phyloP scores from a whole-genome alignment of 441 rosid genomes.

The Aleurites moluccanus region DNA sequence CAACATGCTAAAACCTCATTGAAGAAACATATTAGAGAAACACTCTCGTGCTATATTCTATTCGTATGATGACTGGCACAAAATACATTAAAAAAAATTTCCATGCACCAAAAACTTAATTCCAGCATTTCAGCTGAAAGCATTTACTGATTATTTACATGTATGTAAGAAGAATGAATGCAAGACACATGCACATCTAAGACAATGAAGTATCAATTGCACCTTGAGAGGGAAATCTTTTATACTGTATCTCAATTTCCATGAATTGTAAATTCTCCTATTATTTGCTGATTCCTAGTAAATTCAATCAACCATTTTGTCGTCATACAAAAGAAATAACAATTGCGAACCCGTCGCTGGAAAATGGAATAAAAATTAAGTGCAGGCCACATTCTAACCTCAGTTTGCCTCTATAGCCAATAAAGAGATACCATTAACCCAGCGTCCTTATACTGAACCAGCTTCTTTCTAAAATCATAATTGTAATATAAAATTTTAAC shows the following conservation, averaged over 20 bases:
- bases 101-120: background rate
- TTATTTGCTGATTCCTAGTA: background rate
- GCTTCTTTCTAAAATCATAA: background rate
- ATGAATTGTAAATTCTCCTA: background rate
- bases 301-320: background rate
- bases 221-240: background rate
- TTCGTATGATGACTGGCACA: background rate
- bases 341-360: background rate
- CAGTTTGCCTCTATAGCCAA: background rate
- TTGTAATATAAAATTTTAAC: background rate
- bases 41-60: background rate
- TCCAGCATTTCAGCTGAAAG: background rate
- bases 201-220: background rate
- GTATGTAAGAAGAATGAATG: background rate
- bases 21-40: slow-evolving; percentile 8
- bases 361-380: background rate
- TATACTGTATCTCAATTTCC: background rate
- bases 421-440: background rate
- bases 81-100: background rate
- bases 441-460: background rate
- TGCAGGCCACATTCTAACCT: background rate
- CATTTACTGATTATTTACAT: background rate
- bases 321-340: background rate
- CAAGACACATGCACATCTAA: background rate
- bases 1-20: slow-evolving; percentile 8